Percentiles rank a stretch among this genome's conserved stretches.
Evolutionary conservation across 768 basidiomycete genomes (phyloP).

Genomic region (Flagelloscypha sp.): DNA sequence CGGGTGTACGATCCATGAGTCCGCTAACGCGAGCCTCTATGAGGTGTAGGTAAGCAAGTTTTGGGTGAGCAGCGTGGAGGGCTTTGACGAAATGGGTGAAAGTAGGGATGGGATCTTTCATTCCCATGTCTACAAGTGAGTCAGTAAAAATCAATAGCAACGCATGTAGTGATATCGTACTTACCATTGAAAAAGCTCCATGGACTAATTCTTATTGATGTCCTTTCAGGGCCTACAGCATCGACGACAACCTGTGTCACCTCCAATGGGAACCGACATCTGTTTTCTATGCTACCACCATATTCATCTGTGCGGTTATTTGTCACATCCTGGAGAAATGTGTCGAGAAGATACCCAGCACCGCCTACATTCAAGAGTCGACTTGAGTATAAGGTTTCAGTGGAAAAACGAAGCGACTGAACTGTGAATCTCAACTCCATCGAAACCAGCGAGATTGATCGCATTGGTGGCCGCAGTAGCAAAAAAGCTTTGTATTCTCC

Average conservation of each 20-base stretch:
- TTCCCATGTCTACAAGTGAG: conserved; percentile 24
- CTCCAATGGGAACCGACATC: conserved; percentile 40
- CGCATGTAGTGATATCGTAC: background rate
- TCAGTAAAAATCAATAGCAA: background rate
- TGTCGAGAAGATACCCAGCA: conserved; percentile 33
- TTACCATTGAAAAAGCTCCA: conserved; percentile 28
- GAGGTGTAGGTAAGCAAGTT: conserved; percentile 36
- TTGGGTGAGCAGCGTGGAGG: conserved; percentile 20
- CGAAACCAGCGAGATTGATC: conserved; percentile 31
- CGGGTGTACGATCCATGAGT: background rate
- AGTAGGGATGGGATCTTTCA: conserved; percentile 25
- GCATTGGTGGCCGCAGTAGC: conserved; percentile 25
- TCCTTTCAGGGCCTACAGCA: conserved; percentile 35
- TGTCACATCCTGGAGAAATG: conserved; percentile 34
- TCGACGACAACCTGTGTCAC: conserved; percentile 34
- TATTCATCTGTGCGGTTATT: conserved; percentile 49
- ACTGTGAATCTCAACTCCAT: conserved; percentile 28
- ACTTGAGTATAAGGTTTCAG: too few species aligned
- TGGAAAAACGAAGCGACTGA: too few species aligned
- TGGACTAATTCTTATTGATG: conserved; percentile 35
- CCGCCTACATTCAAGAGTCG: too few species aligned
- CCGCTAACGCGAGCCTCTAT: conserved; percentile 22
- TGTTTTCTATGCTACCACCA: conserved; percentile 46
- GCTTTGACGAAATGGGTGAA: conserved; percentile 24
- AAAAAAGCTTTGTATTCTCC: conserved; percentile 21